Base-by-base conservation (phyloP, 257 asterid species). In the Mentha longifolia region DNA sequence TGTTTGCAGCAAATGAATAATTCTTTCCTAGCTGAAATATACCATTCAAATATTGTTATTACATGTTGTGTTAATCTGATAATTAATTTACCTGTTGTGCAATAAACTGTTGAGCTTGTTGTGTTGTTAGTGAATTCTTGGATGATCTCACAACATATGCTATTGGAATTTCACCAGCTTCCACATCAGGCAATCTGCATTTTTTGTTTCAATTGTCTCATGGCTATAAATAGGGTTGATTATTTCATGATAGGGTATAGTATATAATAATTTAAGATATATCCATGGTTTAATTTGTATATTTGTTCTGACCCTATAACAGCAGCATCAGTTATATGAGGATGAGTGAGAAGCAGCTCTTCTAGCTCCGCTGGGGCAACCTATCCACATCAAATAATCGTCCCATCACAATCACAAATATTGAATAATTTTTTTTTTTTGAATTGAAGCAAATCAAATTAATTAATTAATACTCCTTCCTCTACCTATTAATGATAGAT, bases 91-190 rank as follows among this genome's bases (percentile, higher is more conserved):
- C 86, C 84, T 81, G 80, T 68, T 77, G 35, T 39, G 80, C 85
- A 17, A 79, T 74, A 56, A 67, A 81, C 1, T 55, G 65, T 33
- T 71, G 39, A 62, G 65, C 69, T 6, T 81, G 73, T 56, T 67
- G 64, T 43, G 39, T 68, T 6, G 83, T 30, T 11, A 81, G 52
- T 7, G 81, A 71, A 62, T 49, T 67, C 15, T 3, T 41, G 22
- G 75, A 78, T 42, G 89, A 79, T 61, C 85, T 87, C 15, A 91
- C 94, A 33, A 91, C 87, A 75, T 72, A 91, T 2, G 89, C 94
- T 63, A 82, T 14, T 9, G 97, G 94, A 62, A 91, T 85, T 79
- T 91, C 96, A 25, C 96, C 96, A 55, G 92, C 94, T 76, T 81
- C 92, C 19, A 75, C 89, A 67, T 91, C 94, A 17, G 88, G 84